Conservation (phyloP, 2,329 filamentous ascomycete species). For the Talaromyces albobiverticillius region DNA sequence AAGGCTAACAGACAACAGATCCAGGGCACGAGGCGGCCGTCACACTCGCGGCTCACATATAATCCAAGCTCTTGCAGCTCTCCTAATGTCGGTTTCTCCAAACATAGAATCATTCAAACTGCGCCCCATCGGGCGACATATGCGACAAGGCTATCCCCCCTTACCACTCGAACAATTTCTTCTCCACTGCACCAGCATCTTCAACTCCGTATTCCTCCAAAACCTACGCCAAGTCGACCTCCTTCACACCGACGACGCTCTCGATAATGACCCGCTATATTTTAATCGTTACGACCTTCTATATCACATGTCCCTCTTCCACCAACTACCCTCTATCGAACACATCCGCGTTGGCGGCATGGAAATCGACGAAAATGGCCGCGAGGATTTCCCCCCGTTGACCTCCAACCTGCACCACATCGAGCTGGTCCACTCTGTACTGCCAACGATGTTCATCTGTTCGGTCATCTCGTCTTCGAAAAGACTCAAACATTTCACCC, state of each 20-base stretch:
- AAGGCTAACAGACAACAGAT: background rate
- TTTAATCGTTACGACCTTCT: constrained; percentile 15
- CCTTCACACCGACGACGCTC: constrained; percentile 14
- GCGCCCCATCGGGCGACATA: constrained; percentile 12
- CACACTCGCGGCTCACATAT: constrained; percentile 16
- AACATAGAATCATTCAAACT: constrained; percentile 14
- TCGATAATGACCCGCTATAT: constrained; percentile 12
- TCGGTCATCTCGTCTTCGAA: constrained; percentile 13
- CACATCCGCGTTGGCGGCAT: constrained; percentile 13
- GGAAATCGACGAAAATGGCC: constrained; percentile 15
- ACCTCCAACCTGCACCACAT: constrained; percentile 11
- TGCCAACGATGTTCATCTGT: constrained; percentile 16
- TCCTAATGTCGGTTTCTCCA: constrained; percentile 13
- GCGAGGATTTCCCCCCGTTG: constrained; percentile 13
- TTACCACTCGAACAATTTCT: constrained; percentile 14
- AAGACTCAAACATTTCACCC: constrained; percentile 8
- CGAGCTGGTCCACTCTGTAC: constrained; percentile 13
- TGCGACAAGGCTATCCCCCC: constrained; percentile 6
- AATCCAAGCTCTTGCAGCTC: constrained; percentile 12
- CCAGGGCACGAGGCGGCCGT: constrained; percentile 12
- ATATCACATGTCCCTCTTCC: constrained; percentile 15
- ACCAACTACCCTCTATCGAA: constrained; percentile 11
- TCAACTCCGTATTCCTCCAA: constrained; percentile 2
- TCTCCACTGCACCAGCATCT: background rate
- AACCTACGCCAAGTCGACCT: constrained; percentile 11